Conservation (phyloP, 305 asterid species). For the Fraxinus sp. region DNA sequence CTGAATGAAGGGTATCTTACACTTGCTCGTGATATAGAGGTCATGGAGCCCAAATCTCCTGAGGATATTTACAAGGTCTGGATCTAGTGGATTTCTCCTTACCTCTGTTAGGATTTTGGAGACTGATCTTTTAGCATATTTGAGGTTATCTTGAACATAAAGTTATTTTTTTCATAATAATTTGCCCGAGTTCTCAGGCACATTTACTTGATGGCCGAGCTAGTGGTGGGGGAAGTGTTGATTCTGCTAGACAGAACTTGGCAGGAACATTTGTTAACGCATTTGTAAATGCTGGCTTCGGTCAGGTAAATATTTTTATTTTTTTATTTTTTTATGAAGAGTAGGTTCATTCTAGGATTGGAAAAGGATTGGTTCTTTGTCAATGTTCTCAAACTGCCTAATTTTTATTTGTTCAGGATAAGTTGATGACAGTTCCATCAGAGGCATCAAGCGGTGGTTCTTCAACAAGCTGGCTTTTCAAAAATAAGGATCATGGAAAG, state of each 20-base stretch:
- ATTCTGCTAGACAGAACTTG: constrained; percentile 96
- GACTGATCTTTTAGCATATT: neutral
- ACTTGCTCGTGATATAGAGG: constrained; percentile 99
- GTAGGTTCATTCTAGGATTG: neutral
- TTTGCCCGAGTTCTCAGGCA: constrained; percentile 49
- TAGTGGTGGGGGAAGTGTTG: constrained; percentile 86
- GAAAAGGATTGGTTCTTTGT: neutral
- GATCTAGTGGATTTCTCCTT: constrained; percentile 6
- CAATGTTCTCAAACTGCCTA: neutral
- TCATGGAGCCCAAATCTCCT: constrained; percentile 98
- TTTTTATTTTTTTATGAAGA: neutral
- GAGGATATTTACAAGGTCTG: constrained; percentile 94
- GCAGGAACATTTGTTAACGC: constrained; percentile 99
- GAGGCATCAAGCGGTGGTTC: constrained; percentile 80
- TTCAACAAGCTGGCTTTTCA: constrained; percentile 91
- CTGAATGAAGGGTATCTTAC: constrained; percentile 94
- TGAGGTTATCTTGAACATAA: constrained; percentile 3
- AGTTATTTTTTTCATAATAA: neutral
- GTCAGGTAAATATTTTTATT: constrained; percentile 61
- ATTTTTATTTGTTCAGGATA: constrained; percentile 59
- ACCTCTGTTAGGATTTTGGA: neutral
- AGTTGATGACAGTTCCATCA: constrained; percentile 86
- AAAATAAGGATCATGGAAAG: constrained; percentile 94
- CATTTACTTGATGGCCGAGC: constrained; percentile 97
- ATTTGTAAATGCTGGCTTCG: constrained; percentile 97